Conservation (phyloP, 768 basidiomycete genomes). For the Trametes meyenii region DNA sequence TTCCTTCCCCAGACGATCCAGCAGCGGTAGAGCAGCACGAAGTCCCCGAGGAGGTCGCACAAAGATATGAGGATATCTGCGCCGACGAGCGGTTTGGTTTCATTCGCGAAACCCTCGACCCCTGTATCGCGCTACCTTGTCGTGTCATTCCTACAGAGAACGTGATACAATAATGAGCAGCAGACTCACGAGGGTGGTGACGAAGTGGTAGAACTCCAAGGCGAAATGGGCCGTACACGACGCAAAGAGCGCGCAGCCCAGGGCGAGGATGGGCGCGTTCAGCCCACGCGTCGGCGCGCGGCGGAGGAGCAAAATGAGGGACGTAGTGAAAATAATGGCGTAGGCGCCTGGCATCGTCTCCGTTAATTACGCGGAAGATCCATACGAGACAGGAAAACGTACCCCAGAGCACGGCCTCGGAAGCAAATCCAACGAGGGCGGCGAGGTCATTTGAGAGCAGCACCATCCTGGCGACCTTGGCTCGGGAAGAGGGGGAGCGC, state of each 20-base stretch:
- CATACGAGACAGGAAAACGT: not conserved
- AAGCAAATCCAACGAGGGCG: conserved; percentile 41
- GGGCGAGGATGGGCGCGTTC: conserved; percentile 32
- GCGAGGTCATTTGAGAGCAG: conserved; percentile 36
- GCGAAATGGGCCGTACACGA: conserved; percentile 38
- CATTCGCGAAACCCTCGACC: conserved; percentile 32
- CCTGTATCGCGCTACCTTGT: conserved; percentile 22
- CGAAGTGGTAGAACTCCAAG: conserved; percentile 42
- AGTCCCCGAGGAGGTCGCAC: conserved; percentile 11
- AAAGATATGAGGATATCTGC: conserved; percentile 26
- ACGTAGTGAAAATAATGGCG: conserved; percentile 35
- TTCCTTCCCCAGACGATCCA: conserved; percentile 18
- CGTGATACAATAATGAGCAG: not conserved
- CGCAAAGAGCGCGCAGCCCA: conserved; percentile 36
- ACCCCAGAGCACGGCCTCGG: conserved; percentile 43
- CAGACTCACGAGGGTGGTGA: conserved; percentile 35
- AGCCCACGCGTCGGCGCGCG: conserved; percentile 19
- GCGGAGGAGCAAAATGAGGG: conserved; percentile 30
- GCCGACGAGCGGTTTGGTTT: conserved; percentile 36
- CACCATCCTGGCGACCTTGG: conserved; percentile 25
- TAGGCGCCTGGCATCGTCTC: conserved; percentile 13
- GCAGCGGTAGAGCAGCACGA: conserved; percentile 18
- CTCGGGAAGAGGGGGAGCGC: not conserved
- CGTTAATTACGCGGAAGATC: not conserved
- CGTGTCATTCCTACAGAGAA: not conserved